Evolutionary conservation across 495 filamentous ascomycete genomes (phyloP), one percentile per base, ranked within the genome.

Genomic region (Aspergillus conjunctus): DNA sequence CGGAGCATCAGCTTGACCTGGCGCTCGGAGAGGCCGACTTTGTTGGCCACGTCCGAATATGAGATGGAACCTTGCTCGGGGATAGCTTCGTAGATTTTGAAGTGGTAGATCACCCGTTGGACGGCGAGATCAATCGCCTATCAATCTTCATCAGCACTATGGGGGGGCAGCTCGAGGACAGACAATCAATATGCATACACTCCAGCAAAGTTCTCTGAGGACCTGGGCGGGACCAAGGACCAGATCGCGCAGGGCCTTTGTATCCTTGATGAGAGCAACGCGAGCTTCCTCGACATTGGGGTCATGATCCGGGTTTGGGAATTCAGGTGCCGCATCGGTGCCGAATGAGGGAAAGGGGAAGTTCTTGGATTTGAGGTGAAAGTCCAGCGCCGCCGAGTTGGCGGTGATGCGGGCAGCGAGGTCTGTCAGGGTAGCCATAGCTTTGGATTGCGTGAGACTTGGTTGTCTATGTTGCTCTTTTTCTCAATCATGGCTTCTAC

Each of bases 21-120:
- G 50, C 22, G 15, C 7, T 33, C 50, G 8, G 50, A 31, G 22
- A 52, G 26, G 50, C 20, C 20, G 31, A 34, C 50, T 34, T 52
- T 52, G 4, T 32, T 34, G 26, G 50, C 50, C 6, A 52, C 26
- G 7, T 52, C 50, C 8, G 50, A 10, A n/a, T 52, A 52, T 14
- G 26, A n/a, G n/a, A 52, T 52, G 50, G 26, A 15, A 7, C 50
- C 50, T 14, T 52, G n/a, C 0, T 15, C 26, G 50, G 50, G 50
- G 50, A 52, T 34, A 17, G 32, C 26, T 10, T 52, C 50, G 50
- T 33, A 52, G 30, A 52, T 52, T 17, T 52, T 18, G 11, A 52
- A 52, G n/a, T 52, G 22, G 22, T 34, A 52, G 12, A 52, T 46
- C 18, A 46, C 43, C 17, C 43, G 43, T 20, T 46, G 43, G 43